Conservation (phyloP, 768 basidiomycete species). For the Coprinopsis strossmayeri region DNA sequence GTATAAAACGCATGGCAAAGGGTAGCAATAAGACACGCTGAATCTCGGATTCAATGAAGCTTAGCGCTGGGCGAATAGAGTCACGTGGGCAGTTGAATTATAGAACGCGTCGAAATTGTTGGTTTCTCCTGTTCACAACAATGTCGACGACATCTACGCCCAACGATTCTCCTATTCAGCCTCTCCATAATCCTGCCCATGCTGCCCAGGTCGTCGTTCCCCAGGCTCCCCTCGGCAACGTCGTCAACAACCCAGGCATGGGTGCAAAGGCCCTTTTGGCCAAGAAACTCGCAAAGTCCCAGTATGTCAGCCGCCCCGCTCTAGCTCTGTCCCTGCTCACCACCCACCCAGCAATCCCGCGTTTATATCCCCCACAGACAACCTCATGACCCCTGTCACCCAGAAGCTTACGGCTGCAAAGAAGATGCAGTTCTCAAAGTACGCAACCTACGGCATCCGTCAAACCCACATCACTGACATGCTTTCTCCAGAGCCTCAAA, state of each 20-base stretch:
- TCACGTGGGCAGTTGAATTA: not conserved
- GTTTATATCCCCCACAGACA: constrained; percentile 91
- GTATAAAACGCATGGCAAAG: not conserved
- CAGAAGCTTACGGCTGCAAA: constrained; percentile 87
- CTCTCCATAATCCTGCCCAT: constrained; percentile 80
- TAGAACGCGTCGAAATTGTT: not conserved
- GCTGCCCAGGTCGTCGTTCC: constrained; percentile 75
- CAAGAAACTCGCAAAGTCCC: constrained; percentile 87
- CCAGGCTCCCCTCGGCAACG: constrained; percentile 71
- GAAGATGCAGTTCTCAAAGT: constrained; percentile 95
- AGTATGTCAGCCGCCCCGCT: constrained; percentile 40
- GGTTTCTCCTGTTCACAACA: constrained; percentile 11
- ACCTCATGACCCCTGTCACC: constrained; percentile 88
- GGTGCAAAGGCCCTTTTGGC: constrained; percentile 89
- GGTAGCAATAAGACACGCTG: no score
- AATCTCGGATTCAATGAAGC: not conserved
- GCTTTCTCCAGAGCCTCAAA: constrained; percentile 43
- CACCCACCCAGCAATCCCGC: constrained; percentile 63
- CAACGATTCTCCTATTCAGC: constrained; percentile 70
- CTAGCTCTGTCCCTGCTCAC: not conserved
- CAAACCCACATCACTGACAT: constrained; percentile 1
- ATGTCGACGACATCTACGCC: constrained; percentile 58
- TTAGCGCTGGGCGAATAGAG: no score
- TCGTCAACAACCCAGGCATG: constrained; percentile 59
- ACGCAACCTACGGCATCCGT: no score